A percentile compares a stretch with the other conserved stretches of the same genome.
Conservation (phyloP, 2,329 filamentous ascomycete species). For the Aspergillus cejpii region DNA sequence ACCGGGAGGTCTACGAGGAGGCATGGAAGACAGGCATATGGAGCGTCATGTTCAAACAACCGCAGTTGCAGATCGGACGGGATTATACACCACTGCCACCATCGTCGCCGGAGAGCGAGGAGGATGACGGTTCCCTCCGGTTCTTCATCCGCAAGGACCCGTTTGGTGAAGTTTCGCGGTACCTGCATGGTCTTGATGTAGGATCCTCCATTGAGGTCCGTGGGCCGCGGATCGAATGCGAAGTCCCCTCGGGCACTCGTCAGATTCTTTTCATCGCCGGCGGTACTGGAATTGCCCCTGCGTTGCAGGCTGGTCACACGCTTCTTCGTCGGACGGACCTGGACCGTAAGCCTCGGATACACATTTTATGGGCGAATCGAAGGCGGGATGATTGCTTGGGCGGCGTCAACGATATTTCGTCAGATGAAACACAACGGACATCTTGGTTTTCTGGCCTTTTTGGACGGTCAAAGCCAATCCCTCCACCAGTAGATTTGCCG, state of each 20-base stretch:
- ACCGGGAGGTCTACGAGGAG: constrained; percentile 36
- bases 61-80: constrained; percentile 82
- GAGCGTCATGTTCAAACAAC: constrained; percentile 91
- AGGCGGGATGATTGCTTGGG: constrained; percentile 58
- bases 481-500: neutral
- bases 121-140: constrained; percentile 47
- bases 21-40: constrained; percentile 63
- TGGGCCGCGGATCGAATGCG: constrained; percentile 68
- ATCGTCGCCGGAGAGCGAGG: constrained; percentile 18
- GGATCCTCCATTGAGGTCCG: constrained; percentile 66
- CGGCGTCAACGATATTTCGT: constrained; percentile 48
- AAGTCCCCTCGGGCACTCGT: constrained; percentile 49
- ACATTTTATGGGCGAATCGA: constrained; percentile 78
- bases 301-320: constrained; percentile 68
- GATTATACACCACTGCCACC: constrained; percentile 77
- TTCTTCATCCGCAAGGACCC: constrained; percentile 73
- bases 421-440: constrained; percentile 7
- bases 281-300: constrained; percentile 86
- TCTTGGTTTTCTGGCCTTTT: constrained; percentile 31
- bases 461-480: constrained; percentile 11
- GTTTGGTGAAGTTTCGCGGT: constrained; percentile 78
- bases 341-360: constrained; percentile 46
- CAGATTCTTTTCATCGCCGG: constrained; percentile 79
- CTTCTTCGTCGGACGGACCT: constrained; percentile 39
- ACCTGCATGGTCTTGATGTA: constrained; percentile 59